Conservation (phyloP, 805 yeast species). For the Metschnikowia corniflorae region DNA sequence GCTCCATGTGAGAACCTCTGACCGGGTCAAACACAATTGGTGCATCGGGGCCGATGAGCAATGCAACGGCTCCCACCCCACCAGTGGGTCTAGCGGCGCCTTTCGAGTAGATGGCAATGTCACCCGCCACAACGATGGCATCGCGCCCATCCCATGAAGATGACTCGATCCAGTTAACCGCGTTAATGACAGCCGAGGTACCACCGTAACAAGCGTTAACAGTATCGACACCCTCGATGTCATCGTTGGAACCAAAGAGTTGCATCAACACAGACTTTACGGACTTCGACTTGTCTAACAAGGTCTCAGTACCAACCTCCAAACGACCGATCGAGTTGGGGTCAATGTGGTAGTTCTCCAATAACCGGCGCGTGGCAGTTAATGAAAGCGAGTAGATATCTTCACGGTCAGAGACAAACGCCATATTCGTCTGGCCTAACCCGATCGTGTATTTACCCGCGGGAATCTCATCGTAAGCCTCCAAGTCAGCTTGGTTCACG, state of each 20-base stretch:
- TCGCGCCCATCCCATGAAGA: slow-evolving; percentile 97
- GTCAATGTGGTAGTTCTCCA: slow-evolving; percentile 81
- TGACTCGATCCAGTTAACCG: slow-evolving; percentile 94
- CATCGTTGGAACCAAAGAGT: slow-evolving; percentile 81
- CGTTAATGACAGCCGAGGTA: slow-evolving; percentile 89
- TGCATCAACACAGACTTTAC: slow-evolving; percentile 96
- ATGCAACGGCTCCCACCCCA: slow-evolving; percentile 96
- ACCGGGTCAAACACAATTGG: slow-evolving; percentile 88
- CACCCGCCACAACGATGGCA: slow-evolving; percentile 96
- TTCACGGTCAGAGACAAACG: slow-evolving; percentile 95
- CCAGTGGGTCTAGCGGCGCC: slow-evolving; percentile 99
- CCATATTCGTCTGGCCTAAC: slow-evolving; percentile 97
- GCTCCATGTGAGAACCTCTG: slow-evolving; percentile 93
- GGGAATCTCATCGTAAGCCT: slow-evolving; percentile 78
- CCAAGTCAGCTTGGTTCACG: slow-evolving; percentile 87
- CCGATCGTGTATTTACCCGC: slow-evolving; percentile 98
- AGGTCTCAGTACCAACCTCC: slow-evolving; percentile 98
- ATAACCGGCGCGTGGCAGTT: slow-evolving; percentile 76
- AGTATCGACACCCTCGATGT: slow-evolving; percentile 94
- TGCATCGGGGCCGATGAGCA: slow-evolving; percentile 95
- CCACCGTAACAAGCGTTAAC: slow-evolving; percentile 99
- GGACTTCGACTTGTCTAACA: slow-evolving; percentile 93
- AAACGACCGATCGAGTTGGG: slow-evolving; percentile 81
- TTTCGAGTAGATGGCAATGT: slow-evolving; percentile 93
- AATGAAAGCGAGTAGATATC: slow-evolving; percentile 93